phyloP scores from a whole-genome alignment of 2,329 filamentous ascomycete genomes.

The Trichoderma lentiforme region DNA sequence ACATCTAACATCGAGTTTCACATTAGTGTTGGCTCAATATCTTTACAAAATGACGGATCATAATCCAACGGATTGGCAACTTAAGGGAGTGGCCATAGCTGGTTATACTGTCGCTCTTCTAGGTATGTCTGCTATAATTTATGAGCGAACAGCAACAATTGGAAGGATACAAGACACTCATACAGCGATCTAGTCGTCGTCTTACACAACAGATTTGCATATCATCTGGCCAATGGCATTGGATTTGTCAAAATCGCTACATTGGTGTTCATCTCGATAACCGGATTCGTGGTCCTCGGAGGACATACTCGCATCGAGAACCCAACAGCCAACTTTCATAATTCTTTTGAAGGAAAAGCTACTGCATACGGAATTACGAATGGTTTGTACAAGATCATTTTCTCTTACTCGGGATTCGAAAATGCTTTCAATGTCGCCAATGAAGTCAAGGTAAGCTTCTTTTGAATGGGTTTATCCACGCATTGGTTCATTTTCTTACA shows the following conservation, averaged over 20 bases:
- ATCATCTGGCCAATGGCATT: conserved; percentile 54
- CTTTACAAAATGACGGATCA: conserved; percentile 55
- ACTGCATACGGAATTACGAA: conserved; percentile 37
- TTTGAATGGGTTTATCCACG: not conserved
- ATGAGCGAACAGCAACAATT: not conserved
- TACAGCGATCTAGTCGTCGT: conserved; percentile 34
- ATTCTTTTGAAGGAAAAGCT: conserved; percentile 36
- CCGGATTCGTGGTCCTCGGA: conserved; percentile 58
- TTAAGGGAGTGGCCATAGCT: conserved; percentile 64
- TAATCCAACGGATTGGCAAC: conserved; percentile 56
- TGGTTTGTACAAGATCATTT: conserved; percentile 57
- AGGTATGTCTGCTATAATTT: conserved; percentile 36
- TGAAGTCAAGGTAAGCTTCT: conserved; percentile 36
- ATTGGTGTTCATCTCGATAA: conserved; percentile 59
- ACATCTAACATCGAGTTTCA: not conserved
- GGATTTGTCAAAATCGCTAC: conserved; percentile 59
- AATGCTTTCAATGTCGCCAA: conserved; percentile 63
- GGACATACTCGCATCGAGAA: conserved; percentile 33
- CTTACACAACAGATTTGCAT: conserved; percentile 56
- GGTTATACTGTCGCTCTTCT: conserved; percentile 58
- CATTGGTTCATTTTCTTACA: not conserved
- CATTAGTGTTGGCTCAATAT: conserved; percentile 57
- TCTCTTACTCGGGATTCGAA: conserved; percentile 54
- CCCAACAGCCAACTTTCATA: conserved; percentile 35
- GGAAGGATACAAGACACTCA: not conserved